A percentile compares a stretch with the other conserved stretches of the same genome.
phyloP scores from a whole-genome alignment of 164 flowering plant species.

The Stephania yunnanensis region DNA sequence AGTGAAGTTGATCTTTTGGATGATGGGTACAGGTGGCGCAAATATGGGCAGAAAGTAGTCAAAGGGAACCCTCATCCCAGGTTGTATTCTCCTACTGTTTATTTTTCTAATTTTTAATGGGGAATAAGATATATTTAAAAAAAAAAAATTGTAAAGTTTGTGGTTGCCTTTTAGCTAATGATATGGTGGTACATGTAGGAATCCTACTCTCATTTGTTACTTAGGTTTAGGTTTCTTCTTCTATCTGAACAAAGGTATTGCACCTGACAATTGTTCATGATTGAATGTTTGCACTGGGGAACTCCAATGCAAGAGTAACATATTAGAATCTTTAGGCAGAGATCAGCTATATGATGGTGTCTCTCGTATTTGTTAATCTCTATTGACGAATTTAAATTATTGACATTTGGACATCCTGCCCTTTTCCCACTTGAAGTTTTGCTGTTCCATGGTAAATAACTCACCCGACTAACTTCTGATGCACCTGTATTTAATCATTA shows the following conservation, averaged over 20 bases:
- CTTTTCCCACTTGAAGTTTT: too few species aligned
- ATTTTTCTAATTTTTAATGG: not conserved
- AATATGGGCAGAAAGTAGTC: constrained; percentile 97
- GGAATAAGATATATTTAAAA: not conserved
- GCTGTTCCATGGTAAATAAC: too few species aligned
- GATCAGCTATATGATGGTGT: not conserved
- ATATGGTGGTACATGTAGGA: not conserved
- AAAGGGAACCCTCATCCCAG: constrained; percentile 96
- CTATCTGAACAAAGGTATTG: not conserved
- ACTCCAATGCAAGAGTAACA: not conserved
- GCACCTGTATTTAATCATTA: too few species aligned
- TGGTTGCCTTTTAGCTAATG: not conserved
- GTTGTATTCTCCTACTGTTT: constrained; percentile 28
- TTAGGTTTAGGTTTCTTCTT: not conserved
- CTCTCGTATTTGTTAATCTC: too few species aligned
- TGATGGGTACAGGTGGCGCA: constrained; percentile 98
- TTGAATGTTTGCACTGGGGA: not conserved
- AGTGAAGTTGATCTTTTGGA: constrained; percentile 97
- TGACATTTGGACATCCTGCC: too few species aligned
- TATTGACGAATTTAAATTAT: too few species aligned
- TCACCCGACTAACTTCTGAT: too few species aligned
- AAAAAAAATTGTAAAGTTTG: not conserved
- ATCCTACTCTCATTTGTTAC: not conserved
- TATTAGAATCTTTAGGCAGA: not conserved
- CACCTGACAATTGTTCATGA: not conserved